phyloP scores from a whole-genome alignment of 345 rosid species.

The Populus ilicifolia region DNA sequence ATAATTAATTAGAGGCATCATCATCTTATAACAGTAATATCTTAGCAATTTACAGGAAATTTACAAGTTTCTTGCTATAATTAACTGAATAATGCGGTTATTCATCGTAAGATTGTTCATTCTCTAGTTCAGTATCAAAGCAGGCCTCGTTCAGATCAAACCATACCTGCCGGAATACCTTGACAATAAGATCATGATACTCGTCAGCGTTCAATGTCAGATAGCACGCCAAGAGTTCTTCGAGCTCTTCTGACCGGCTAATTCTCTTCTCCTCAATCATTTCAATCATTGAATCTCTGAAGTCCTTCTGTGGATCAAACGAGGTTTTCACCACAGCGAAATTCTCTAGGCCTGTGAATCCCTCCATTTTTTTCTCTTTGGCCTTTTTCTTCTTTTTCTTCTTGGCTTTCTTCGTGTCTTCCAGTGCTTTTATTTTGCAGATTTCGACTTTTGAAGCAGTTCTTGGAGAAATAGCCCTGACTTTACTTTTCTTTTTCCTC shows the following conservation, averaged over 20 bases:
- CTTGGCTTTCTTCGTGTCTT: slow-evolving; percentile 58
- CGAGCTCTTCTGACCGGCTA: slow-evolving; percentile 57
- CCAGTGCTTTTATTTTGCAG: slow-evolving; percentile 58
- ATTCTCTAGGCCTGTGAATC: slow-evolving; percentile 42
- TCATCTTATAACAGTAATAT: neutral
- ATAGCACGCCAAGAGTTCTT: slow-evolving; percentile 82
- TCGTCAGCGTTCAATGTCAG: slow-evolving; percentile 64
- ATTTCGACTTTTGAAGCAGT: slow-evolving; percentile 38
- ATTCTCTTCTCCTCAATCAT: slow-evolving; percentile 74
- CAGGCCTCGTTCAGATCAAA: slow-evolving; percentile 39
- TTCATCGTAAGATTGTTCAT: slow-evolving; percentile 15
- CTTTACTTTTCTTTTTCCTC: slow-evolving; percentile 41
- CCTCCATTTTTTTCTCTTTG: slow-evolving; percentile 29
- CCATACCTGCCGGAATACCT: slow-evolving; percentile 78
- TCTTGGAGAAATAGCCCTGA: slow-evolving; percentile 57
- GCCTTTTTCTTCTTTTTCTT: slow-evolving; percentile 43
- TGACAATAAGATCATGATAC: slow-evolving; percentile 82
- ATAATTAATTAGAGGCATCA: neutral
- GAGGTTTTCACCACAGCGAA: slow-evolving; percentile 75
- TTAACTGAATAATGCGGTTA: neutral
- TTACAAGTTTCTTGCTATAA: slow-evolving; percentile 11
- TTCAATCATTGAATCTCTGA: slow-evolving; percentile 84
- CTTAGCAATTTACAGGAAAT: slow-evolving; percentile 11
- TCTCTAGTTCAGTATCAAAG: slow-evolving; percentile 24
- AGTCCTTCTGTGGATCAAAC: slow-evolving; percentile 66